Conservation (phyloP, 805 yeast genomes). For the Lipomyces spencermartinsiae region DNA sequence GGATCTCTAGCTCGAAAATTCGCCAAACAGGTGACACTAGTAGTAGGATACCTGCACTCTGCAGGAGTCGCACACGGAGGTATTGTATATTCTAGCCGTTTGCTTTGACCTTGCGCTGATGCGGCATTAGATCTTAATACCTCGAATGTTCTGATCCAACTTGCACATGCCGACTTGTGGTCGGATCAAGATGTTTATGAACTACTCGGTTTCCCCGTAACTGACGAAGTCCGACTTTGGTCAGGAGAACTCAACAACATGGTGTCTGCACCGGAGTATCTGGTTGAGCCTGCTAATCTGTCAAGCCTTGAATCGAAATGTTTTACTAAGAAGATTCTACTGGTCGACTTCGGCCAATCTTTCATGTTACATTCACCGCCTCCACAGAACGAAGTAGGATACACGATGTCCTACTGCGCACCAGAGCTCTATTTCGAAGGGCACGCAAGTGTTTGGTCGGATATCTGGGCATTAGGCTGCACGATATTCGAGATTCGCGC, state of each 20-base stretch:
- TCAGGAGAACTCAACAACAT: slow-evolving; percentile 52
- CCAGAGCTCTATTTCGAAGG: not conserved
- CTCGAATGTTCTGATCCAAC: slow-evolving; percentile 5
- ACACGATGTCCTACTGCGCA: not conserved
- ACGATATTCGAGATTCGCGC: not conserved
- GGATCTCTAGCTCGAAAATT: too few relatives aligned
- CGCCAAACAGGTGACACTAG: too few relatives aligned
- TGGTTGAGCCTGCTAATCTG: slow-evolving; percentile 31
- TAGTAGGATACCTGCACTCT: too few relatives aligned
- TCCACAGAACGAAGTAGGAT: not conserved
- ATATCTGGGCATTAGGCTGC: slow-evolving; percentile 6
- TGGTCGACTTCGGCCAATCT: slow-evolving; percentile 1
- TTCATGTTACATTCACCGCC: not conserved
- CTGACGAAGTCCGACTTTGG: slow-evolving; percentile 52
- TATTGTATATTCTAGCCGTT: slow-evolving; percentile 39
- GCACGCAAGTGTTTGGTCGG: not conserved
- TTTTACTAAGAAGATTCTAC: not conserved
- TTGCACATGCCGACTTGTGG: not conserved
- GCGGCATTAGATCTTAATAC: not conserved
- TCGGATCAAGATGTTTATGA: slow-evolving; percentile 1
- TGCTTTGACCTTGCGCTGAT: slow-evolving; percentile 48
- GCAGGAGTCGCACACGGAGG: too few relatives aligned
- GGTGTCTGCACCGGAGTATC: slow-evolving; percentile 42
- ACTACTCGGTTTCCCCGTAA: slow-evolving; percentile 20
- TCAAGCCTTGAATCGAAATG: slow-evolving; percentile 39